phyloP scores from a whole-genome alignment of 148 eudicot species.

The Rhododendron mucronatum region DNA sequence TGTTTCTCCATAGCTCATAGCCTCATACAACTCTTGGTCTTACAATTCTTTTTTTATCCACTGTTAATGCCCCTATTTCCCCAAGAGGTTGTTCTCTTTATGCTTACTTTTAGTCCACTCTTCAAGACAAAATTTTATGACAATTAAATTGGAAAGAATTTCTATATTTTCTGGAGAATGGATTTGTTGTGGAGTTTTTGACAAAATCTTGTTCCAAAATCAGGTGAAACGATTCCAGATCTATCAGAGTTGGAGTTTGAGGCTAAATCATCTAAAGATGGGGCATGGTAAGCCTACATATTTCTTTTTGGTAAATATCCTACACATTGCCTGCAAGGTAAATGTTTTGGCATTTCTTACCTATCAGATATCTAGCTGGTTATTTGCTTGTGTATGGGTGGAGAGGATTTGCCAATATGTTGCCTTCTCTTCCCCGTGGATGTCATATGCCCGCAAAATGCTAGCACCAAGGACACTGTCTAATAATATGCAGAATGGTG shows the following conservation, averaged over 20 bases:
- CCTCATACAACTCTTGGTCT: background rate
- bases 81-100: background rate
- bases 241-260: slow-evolving; percentile 65
- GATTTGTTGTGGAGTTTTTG: background rate
- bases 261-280: slow-evolving; percentile 67
- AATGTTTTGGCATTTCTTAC: background rate
- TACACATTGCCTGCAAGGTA: background rate
- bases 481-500: background rate
- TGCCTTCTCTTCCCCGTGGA: background rate
- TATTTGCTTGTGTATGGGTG: background rate
- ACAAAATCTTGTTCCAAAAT: slow-evolving; percentile 14
- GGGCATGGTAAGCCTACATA: slow-evolving; percentile 62
- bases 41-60: background rate
- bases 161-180: background rate
- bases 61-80: background rate
- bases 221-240: slow-evolving; percentile 45
- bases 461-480: background rate
- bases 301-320: slow-evolving; percentile 6
- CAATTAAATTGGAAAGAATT: background rate
- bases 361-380: background rate
- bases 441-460: background rate
- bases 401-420: background rate
- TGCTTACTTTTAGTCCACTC: background rate
- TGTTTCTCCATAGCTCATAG: background rate
- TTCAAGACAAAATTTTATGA: background rate